phyloP scores from a whole-genome alignment of 345 rosid genomes.

The Eucalyptus microcorys region DNA sequence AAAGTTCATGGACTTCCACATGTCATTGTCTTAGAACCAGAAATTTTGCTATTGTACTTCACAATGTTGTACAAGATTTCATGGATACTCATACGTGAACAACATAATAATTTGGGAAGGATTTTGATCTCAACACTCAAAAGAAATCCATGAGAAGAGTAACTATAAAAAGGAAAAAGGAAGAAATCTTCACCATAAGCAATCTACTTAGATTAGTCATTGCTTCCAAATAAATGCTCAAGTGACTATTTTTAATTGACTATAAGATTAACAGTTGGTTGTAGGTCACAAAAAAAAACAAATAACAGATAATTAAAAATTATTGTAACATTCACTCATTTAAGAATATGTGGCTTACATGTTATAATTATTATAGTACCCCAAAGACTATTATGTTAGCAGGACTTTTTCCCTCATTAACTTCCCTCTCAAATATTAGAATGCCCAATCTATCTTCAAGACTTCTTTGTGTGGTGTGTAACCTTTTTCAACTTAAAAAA shows the following conservation, averaged over 20 bases:
- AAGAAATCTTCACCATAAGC: not conserved
- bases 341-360: too few species aligned
- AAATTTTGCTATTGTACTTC: not conserved
- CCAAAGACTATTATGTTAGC: too few species aligned
- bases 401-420: not conserved
- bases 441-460: not conserved
- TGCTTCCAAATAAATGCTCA: too few species aligned
- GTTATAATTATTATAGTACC: too few species aligned
- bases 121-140: not conserved
- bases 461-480: not conserved
- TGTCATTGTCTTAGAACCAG: not conserved
- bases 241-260: too few species aligned
- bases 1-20: not conserved
- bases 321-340: too few species aligned
- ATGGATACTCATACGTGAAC: not conserved
- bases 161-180: not conserved
- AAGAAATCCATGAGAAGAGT: not conserved
- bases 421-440: not conserved
- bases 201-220: not conserved
- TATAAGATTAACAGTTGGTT: too few species aligned
- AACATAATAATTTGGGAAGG: not conserved
- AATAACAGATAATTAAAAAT: too few species aligned
- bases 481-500: not conserved
- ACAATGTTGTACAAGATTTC: not conserved
- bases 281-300: too few species aligned